Base-by-base conservation (phyloP, 2,329 filamentous ascomycete species). In the Celoporthe dispersa region DNA sequence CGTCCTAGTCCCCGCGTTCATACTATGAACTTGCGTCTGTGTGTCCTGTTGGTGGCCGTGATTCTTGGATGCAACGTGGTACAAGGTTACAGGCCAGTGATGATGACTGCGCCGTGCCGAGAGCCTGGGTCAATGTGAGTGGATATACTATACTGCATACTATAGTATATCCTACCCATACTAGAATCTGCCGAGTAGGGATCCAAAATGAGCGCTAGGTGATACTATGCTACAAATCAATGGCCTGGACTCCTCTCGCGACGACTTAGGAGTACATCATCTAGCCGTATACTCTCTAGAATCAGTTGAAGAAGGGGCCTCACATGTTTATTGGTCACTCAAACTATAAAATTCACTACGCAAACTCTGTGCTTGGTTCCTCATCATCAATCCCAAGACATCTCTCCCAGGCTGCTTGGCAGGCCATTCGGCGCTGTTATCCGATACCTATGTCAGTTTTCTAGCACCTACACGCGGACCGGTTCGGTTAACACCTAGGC, bases 11-110 rank as follows among this genome's bases (percentile, higher is more conserved):
- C 9, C 48, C 48, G n/a, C 48, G 25, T 53, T 25, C 22, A 48
- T 22, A n/a, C n/a, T n/a, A 9, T n/a, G n/a, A n/a, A n/a, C n/a
- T n/a, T 6, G 8, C 8, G 44, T 48, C 44, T n/a, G 22, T n/a
- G 44, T 22, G 44, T n/a, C 5, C 16, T 48, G 44, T 44, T n/a
- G 16, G 44, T 22, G 44, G 44, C 44, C 12, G 39, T 16, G 39
- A 41, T 41, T n/a, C n/a, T 41, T 8, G 44, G 22, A 53, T 64
- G 62, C 25, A 64, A 64, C 62, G 41, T 64, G 28, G 62, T 35
- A 64, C 12, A 64, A 31, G 62, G 44, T 9, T 25, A 11, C 5
- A 39, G 14, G 51, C 51, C 2, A 31, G 16, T 31, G 16, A 22
- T 22, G n/a, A 22, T 22, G 11, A 55, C 39, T 22, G 14, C 61